Conservation (phyloP, 768 basidiomycete genomes). For the Amanita inopinata region DNA sequence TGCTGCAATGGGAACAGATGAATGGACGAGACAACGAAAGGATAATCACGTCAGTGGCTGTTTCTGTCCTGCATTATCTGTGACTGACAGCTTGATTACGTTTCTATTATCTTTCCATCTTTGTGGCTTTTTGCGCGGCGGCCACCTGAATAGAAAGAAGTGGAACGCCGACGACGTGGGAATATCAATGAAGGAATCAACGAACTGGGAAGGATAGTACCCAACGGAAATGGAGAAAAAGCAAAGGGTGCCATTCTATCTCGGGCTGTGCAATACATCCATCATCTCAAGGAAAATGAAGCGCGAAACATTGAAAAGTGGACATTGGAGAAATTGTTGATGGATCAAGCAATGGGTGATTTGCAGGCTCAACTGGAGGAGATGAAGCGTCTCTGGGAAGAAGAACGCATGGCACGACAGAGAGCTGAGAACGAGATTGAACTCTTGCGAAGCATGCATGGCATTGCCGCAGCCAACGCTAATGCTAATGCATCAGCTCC, state of each 20-base stretch:
- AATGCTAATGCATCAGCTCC: not conserved
- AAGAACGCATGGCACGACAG: slow-evolving; percentile 53
- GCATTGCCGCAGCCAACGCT: slow-evolving; percentile 8
- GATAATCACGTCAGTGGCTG: slow-evolving; percentile 61
- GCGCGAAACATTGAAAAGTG: slow-evolving; percentile 88
- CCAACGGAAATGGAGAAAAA: slow-evolving; percentile 78
- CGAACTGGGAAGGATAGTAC: slow-evolving; percentile 81
- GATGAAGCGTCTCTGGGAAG: slow-evolving; percentile 72
- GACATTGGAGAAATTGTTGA: slow-evolving; percentile 86
- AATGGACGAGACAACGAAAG: slow-evolving; percentile 73
- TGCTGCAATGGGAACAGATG: slow-evolving; percentile 61
- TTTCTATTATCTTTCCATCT: not conserved
- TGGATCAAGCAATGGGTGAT: slow-evolving; percentile 90
- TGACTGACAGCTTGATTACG: not conserved
- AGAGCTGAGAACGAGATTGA: slow-evolving; percentile 60
- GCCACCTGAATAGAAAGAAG: slow-evolving; percentile 74
- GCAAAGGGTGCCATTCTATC: slow-evolving; percentile 85
- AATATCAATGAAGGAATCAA: slow-evolving; percentile 97
- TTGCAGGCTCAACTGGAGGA: slow-evolving; percentile 78
- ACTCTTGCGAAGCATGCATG: slow-evolving; percentile 31
- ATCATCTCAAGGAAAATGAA: slow-evolving; percentile 85
- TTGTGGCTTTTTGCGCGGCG: not conserved
- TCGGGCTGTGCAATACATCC: slow-evolving; percentile 86
- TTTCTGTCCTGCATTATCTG: slow-evolving; percentile 2
- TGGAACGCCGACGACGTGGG: slow-evolving; percentile 88